Evolutionary conservation across 352 stramenopile genomes (phyloP).

Genomic region (Phytopythium aichiense): DNA sequence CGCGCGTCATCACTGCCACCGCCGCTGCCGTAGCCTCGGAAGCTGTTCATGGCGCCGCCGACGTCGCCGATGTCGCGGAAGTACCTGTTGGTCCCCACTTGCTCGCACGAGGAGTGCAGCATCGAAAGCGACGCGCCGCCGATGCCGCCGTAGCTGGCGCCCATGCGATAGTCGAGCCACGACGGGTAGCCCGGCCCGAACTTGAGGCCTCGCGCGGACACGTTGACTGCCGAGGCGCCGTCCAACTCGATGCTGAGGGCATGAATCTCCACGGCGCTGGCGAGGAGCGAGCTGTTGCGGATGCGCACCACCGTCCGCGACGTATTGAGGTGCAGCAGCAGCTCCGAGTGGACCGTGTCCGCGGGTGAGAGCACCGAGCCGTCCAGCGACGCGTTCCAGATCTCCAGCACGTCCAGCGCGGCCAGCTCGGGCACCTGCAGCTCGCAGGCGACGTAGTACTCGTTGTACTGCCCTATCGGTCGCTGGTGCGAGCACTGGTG

Average conservation of each 20-base stretch:
- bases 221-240: constrained; percentile 41
- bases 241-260: constrained; percentile 43
- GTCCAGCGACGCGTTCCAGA: constrained; percentile 44
- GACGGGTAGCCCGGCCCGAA: constrained; percentile 83
- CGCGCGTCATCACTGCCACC: constrained; percentile 55
- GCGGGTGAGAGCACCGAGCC: constrained; percentile 32
- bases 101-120: constrained; percentile 37
- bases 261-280: constrained; percentile 60
- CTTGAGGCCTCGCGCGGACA: constrained; percentile 58
- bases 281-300: constrained; percentile 40
- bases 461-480: constrained; percentile 78
- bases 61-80: constrained; percentile 66
- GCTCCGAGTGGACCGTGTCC: constrained; percentile 42
- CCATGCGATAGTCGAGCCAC: constrained; percentile 44
- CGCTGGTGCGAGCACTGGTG: constrained; percentile 52
- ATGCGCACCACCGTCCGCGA: constrained; percentile 28
- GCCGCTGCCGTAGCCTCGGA: constrained; percentile 80
- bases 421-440: constrained; percentile 32
- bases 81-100: constrained; percentile 51
- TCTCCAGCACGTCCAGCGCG: constrained; percentile 27
- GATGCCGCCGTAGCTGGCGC: constrained; percentile 72
- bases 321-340: constrained; percentile 39
- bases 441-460: constrained; percentile 75
- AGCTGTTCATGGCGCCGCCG: constrained; percentile 43
- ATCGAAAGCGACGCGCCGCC: constrained; percentile 60